Base-by-base conservation (phyloP, 176 grass and related monocot species). In the Poa pratensis region DNA sequence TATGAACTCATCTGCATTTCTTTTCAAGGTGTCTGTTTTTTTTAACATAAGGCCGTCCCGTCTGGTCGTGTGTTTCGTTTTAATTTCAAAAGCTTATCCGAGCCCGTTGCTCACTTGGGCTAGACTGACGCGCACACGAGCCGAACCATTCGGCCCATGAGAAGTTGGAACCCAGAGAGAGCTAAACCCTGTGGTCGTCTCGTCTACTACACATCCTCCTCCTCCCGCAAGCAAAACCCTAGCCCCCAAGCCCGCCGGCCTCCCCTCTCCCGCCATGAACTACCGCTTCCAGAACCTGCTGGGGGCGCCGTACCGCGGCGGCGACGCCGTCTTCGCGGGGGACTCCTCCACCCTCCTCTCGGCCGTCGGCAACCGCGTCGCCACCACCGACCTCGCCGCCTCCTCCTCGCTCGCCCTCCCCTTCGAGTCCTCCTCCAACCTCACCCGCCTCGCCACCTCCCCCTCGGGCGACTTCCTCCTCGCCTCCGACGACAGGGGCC, bases 231-330 rank as follows among this genome's bases (percentile, higher is more conserved):
- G 60, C 80, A 80, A 96, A 93, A 88, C 89, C 89, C 91, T 91
- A 93, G 82, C 78, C 24, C 53, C 55, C 55, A 58, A 22, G 16
- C 10, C 50, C 15, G 27, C 10, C 49, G 9, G 27, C 8, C 67
- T n/a, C 24, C 77, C 19, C 35, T 42, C 71, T 35, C 24, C 69
- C 78, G 83, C 85, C 82, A 99, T 99, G 96, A 96, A 99, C 14
- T 96, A 92, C 66, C 93, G 93, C 59, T 96, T 99, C 90, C 96
- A 96, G 70, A 96, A 99, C 82, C 91, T 99, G 13, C 87, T 99
- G 3, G 96, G 96, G 13, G 93, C 88, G n/a, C 91, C 96, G 11
- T 99, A 96, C 84, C 96, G 93, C 75, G 96, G 96, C 55, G 96
- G 96, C 68, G 94, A 99, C 82, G 93, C 81, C 30, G 90, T 92